phyloP scores from a whole-genome alignment of 495 filamentous ascomycete species.

The Trichoderma reesei region DNA sequence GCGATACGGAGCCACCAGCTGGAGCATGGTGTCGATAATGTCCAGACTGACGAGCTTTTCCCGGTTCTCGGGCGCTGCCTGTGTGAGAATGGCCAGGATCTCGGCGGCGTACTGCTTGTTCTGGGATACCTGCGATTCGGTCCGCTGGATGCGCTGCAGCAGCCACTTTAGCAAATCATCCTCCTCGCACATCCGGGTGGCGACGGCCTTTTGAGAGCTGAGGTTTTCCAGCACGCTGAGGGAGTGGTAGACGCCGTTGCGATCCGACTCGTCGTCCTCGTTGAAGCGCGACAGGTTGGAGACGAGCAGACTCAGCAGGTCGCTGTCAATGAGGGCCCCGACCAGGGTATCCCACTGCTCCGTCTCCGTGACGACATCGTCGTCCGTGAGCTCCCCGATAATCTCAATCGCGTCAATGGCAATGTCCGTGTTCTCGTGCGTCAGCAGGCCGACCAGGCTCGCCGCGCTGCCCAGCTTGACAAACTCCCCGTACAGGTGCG shows the following conservation, averaged over 20 bases:
- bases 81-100: constrained; percentile 72
- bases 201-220: constrained; percentile 52
- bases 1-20: constrained; percentile 80
- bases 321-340: constrained; percentile 71
- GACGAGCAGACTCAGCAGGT: constrained; percentile 71
- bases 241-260: constrained; percentile 76
- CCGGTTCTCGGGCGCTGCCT: constrained; percentile 54
- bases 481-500: constrained; percentile 78
- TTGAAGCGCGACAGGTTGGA: constrained; percentile 78
- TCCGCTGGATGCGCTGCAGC: constrained; percentile 43
- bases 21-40: constrained; percentile 70
- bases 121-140: constrained; percentile 45
- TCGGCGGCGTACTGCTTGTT: constrained; percentile 97
- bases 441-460: constrained; percentile 68
- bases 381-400: constrained; percentile 85
- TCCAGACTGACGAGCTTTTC: constrained; percentile 53
- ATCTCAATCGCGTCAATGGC: constrained; percentile 88
- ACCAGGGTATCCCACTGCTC: constrained; percentile 77
- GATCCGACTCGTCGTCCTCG: constrained; percentile 68
- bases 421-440: constrained; percentile 96
- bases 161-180: constrained; percentile 65
- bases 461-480: constrained; percentile 65
- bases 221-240: constrained; percentile 80
- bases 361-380: constrained; percentile 78
- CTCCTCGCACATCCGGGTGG: constrained; percentile 58